Evolutionary conservation across 2,329 filamentous ascomycete species (phyloP).

Genomic region (Delphinella strobiligena): DNA sequence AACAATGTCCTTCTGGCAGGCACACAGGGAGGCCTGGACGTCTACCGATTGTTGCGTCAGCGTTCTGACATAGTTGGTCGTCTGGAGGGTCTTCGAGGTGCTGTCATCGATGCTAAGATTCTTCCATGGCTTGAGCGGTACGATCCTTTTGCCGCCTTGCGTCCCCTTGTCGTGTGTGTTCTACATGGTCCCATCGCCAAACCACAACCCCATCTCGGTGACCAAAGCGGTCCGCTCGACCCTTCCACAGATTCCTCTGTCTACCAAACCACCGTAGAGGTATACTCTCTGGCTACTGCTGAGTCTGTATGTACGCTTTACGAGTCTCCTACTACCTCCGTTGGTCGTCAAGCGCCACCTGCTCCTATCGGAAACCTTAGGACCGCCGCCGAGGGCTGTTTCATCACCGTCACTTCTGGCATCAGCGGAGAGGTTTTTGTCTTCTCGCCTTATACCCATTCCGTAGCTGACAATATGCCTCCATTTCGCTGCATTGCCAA

Average conservation of each 20-base stretch:
- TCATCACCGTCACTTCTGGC: constrained; percentile 65
- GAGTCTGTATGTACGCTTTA: constrained; percentile 50
- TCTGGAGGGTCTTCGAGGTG: constrained; percentile 66
- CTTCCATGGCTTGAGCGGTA: constrained; percentile 53
- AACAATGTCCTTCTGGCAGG: constrained; percentile 60
- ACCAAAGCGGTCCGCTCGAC: background rate
- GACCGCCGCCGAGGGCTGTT: constrained; percentile 60
- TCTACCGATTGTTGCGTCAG: constrained; percentile 61
- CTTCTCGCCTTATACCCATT: constrained; percentile 33
- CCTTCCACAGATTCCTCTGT: constrained; percentile 15
- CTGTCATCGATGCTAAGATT: constrained; percentile 72
- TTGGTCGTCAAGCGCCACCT: constrained; percentile 56
- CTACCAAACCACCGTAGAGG: constrained; percentile 79
- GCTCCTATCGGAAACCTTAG: constrained; percentile 60
- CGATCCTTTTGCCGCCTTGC: constrained; percentile 41
- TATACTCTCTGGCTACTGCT: constrained; percentile 74
- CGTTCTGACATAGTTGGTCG: constrained; percentile 58
- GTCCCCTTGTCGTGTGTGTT: constrained; percentile 67
- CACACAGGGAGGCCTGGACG: constrained; percentile 66
- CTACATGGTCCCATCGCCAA: constrained; percentile 62
- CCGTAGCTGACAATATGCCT: constrained; percentile 15
- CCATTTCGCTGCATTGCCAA: constrained; percentile 66
- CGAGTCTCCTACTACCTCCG: constrained; percentile 22
- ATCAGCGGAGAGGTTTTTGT: constrained; percentile 79
- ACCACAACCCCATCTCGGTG: constrained; percentile 23